phyloP scores from a whole-genome alignment of 768 basidiomycete genomes.

The Filobasidium floriforme region DNA sequence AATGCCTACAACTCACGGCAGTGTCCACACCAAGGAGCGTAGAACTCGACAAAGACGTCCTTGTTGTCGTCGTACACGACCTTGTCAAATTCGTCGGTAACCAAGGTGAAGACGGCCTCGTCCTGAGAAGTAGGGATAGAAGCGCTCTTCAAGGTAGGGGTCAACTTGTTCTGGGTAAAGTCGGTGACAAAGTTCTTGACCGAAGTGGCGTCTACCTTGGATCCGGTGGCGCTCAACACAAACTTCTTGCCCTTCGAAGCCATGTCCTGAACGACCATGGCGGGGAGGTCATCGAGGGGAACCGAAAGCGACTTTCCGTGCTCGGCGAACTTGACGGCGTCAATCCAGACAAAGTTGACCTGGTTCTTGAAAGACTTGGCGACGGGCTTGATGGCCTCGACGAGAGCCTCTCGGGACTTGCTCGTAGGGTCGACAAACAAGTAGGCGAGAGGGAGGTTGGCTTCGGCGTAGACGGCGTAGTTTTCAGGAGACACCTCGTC shows the following conservation, averaged over 20 bases:
- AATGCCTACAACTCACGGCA: constrained; percentile 23
- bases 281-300: constrained; percentile 66
- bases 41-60: constrained; percentile 95
- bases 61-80: constrained; percentile 75
- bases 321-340: constrained; percentile 87
- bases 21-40: constrained; percentile 76
- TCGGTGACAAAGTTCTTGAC: constrained; percentile 57
- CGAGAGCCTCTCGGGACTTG: constrained; percentile 57
- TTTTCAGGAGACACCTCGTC: constrained; percentile 93
- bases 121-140: constrained; percentile 75
- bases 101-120: constrained; percentile 71
- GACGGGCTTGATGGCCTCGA: constrained; percentile 64
- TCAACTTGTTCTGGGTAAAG: constrained; percentile 64
- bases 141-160: constrained; percentile 81
- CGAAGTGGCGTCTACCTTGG: constrained; percentile 55
- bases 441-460: constrained; percentile 83
- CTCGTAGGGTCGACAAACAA: constrained; percentile 77
- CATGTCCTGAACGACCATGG: constrained; percentile 86
- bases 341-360: constrained; percentile 97
- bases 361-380: constrained; percentile 75
- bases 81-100: constrained; percentile 81
- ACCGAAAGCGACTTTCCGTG: constrained; percentile 94
- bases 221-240: constrained; percentile 56
- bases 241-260: constrained; percentile 71
- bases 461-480: constrained; percentile 73